Evolutionary conservation across 2,329 filamentous ascomycete species (phyloP).

Genomic region (Aureobasidium sp.): DNA sequence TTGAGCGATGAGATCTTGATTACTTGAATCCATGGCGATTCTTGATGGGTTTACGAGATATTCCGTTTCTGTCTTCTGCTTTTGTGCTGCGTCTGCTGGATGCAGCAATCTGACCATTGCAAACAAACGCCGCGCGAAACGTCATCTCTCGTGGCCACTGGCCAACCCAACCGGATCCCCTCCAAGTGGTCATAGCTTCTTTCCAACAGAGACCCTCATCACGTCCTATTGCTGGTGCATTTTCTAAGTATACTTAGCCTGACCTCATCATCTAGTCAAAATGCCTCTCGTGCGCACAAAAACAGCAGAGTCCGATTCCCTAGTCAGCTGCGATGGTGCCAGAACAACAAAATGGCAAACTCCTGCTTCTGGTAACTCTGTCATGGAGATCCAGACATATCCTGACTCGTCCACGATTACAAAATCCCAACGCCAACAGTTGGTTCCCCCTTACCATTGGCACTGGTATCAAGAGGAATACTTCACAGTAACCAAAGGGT

Average conservation of each 20-base stretch:
- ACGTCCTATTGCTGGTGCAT: neutral
- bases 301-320: neutral
- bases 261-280: neutral
- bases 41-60: neutral
- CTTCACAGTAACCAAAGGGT: constrained; percentile 26
- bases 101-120: neutral
- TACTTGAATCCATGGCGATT: constrained; percentile 25
- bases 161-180: constrained; percentile 2
- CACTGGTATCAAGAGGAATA: constrained; percentile 28
- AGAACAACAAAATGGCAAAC: constrained; percentile 24
- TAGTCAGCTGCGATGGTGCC: constrained; percentile 23
- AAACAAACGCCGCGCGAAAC: neutral
- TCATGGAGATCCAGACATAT: constrained; percentile 27
- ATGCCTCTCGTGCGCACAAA: constrained; percentile 5
- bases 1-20: constrained; percentile 29
- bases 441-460: constrained; percentile 24
- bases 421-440: constrained; percentile 21
- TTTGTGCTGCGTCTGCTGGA: neutral
- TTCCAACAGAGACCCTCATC: neutral
- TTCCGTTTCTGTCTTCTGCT: neutral
- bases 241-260: too few relatives aligned
- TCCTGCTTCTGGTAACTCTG: constrained; percentile 24
- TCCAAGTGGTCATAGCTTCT: constrained; percentile 11
- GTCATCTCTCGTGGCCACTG: constrained; percentile 8
- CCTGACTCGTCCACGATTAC: constrained; percentile 23